Evolutionary conservation across 352 stramenopile genomes (phyloP), one percentile per base, ranked within the genome.

Genomic region (Phytophthora palmivora): DNA sequence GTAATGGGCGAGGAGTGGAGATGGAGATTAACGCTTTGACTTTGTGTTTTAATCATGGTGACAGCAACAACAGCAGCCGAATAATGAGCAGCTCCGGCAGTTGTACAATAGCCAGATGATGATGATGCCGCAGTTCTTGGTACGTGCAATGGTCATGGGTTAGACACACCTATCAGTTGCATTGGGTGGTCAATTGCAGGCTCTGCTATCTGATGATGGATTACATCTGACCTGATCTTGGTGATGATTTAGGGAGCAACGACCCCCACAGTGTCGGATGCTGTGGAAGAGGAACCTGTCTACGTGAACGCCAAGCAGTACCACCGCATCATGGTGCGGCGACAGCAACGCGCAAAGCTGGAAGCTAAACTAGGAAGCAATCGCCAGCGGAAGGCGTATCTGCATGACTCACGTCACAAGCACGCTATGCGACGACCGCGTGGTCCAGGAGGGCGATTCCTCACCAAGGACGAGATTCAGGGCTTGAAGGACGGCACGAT

Each of bases 231-330:
- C 77, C 58, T 80, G 74, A 42, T 62, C 72, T 9, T 70, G 91
- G 30, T 83, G 45, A 54, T 67, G 2, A 61, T 61, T 9, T 54
- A 60, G 22, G 74, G 70, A 34, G 53, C 78, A 1, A 42, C 62
- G 4, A 74, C 50, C 26, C 11, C 56, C 6, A 22, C 32, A 1
- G 47, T 59, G 7, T 47, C 60, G 15, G 60, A 69, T 18, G 26
- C 52, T 4, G 60, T 83, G 3, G 88, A 96, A 30, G 88, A 96
- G 61, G 87, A 95, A 46, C 88, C 88, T 5, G 86, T 96, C 34
- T 96, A 96, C 61, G 89, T 96, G 34, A 96, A 96, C 59, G 89
- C 87, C 46, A 96, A 96, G 74, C 89, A 96, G 63, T 96, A 96
- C 61, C 85, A 95, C 63, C 84, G 89, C 16, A 96, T 96, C 59